phyloP scores from a whole-genome alignment of 2,329 filamentous ascomycete species.

The Stachybotrys chartarum region DNA sequence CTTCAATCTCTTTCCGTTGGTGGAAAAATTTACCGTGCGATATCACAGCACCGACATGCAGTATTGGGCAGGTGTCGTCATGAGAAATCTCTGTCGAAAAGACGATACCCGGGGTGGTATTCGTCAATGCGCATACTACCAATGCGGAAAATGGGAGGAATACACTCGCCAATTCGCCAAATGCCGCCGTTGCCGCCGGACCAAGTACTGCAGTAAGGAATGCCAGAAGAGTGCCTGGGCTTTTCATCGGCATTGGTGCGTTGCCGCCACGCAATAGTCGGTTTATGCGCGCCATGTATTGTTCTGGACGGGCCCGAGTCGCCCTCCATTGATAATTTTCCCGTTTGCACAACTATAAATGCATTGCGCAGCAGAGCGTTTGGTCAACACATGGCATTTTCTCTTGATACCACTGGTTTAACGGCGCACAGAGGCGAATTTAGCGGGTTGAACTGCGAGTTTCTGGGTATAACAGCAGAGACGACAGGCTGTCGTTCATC shows the following conservation, averaged over 20 bases:
- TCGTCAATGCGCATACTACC: constrained; percentile 93
- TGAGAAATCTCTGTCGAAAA: constrained; percentile 97
- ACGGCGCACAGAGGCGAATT: constrained; percentile 16
- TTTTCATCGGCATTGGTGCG: constrained; percentile 96
- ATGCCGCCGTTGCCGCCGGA: constrained; percentile 89
- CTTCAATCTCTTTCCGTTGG: constrained; percentile 96
- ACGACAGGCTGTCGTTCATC: not conserved
- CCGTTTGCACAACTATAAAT: constrained; percentile 21
- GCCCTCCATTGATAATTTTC: constrained; percentile 18
- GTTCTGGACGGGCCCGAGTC: not conserved
- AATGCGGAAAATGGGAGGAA: constrained; percentile 98
- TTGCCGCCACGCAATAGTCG: constrained; percentile 55
- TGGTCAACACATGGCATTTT: constrained; percentile 33
- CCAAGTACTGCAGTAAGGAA: constrained; percentile 99
- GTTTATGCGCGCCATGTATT: not conserved
- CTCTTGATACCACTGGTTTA: constrained; percentile 36
- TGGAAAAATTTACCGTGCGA: constrained; percentile 96
- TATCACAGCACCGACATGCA: constrained; percentile 97
- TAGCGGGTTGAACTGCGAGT: constrained; percentile 7
- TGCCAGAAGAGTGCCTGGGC: constrained; percentile 99
- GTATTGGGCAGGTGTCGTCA: constrained; percentile 98
- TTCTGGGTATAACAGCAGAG: not conserved
- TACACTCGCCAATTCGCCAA: constrained; percentile 96
- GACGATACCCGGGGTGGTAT: constrained; percentile 93
- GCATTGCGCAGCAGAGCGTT: constrained; percentile 35